These are phyloP conservation scores for Sporothrix humicola DNA, from an alignment of 2,329 filamentous ascomycete genomes.

Conservation along the genomic window DNA sequence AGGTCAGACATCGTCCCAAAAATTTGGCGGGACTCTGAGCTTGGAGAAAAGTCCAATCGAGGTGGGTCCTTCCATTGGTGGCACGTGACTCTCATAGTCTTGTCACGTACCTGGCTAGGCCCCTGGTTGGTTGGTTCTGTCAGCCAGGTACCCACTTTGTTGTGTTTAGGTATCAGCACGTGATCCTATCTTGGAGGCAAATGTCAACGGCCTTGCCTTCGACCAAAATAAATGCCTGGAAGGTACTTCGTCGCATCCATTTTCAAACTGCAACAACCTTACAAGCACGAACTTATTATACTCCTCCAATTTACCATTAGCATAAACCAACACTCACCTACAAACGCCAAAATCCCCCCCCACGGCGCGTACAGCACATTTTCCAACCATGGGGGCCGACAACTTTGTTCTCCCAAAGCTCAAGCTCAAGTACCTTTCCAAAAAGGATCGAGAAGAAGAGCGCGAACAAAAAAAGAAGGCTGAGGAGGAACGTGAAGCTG, in stretches of 20 bases:
- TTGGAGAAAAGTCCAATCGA: conserved; percentile 47
- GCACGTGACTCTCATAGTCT: background rate
- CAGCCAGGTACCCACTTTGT: background rate
- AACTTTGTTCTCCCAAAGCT: conserved; percentile 29
- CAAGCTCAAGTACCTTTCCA: conserved; percentile 18
- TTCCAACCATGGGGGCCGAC: conserved; percentile 18
- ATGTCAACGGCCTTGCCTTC: background rate
- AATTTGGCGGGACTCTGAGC: conserved; percentile 44
- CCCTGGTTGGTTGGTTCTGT: background rate
- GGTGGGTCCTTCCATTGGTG: background rate
- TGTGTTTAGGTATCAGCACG: background rate
- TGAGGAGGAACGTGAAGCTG: conserved; percentile 63
- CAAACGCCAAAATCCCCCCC: background rate
- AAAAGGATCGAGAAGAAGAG: conserved; percentile 72
- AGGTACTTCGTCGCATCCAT: background rate
- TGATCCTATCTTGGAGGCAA: background rate
- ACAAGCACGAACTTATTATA: no score
- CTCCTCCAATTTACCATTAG: background rate
- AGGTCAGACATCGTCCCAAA: background rate
- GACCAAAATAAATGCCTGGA: background rate
- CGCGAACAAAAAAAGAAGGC: conserved; percentile 77
- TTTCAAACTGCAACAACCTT: background rate
- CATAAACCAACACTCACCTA: background rate
- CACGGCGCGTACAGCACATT: background rate
- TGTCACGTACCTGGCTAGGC: background rate